Base-by-base conservation (phyloP, 805 yeast genomes). In the Naumovozyma baii region DNA sequence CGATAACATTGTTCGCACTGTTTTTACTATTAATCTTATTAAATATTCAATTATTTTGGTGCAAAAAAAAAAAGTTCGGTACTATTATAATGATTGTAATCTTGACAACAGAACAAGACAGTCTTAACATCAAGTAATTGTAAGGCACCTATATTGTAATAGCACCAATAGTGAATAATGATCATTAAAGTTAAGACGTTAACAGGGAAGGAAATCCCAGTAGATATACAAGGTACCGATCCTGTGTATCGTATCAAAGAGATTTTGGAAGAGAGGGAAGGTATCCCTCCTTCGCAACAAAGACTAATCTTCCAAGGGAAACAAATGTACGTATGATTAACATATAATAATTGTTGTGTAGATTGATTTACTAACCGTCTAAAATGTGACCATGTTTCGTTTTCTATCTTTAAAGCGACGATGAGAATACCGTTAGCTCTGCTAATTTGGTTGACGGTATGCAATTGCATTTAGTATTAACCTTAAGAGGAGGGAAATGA, bases 261-360 rank as follows among this genome's bases (percentile, higher is more conserved):
- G 58, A 74, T 82, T 57, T 76, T 90, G 67, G 97, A 92, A 61
- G 96, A 90, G 56, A 85, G 85, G 53, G 97, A 90, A 60, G 98
- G 97, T 2, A 90, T 90, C 40, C 96, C 97, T 2, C 96, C 97
- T 9, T 78, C 83, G 22, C 98, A 90, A 64, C 98, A 92, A 63
- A 76, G 95, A 50, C 76, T 90, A 48, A 80, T 90, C 52, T 86
- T 74, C 63, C 79, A 83, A 40, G 98, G 98, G 16, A 83, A 85
- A 50, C 96, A 90, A 66, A 73, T 90, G 81, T 75, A 66, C 59
- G 83, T 70, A 22, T 22, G 26, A 22, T 22, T 22, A 22, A 22
- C 7, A n/a, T n/a, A n/a, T n/a, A n/a, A n/a, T n/a, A n/a, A n/a
- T n/a, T n/a, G n/a, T n/a, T n/a, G n/a, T n/a, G n/a, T n/a, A n/a